Evolutionary conservation across 192 early-diverging fungal species (phyloP), one percentile per base, ranked within the genome.

Genomic region (Coemansia sp.): DNA sequence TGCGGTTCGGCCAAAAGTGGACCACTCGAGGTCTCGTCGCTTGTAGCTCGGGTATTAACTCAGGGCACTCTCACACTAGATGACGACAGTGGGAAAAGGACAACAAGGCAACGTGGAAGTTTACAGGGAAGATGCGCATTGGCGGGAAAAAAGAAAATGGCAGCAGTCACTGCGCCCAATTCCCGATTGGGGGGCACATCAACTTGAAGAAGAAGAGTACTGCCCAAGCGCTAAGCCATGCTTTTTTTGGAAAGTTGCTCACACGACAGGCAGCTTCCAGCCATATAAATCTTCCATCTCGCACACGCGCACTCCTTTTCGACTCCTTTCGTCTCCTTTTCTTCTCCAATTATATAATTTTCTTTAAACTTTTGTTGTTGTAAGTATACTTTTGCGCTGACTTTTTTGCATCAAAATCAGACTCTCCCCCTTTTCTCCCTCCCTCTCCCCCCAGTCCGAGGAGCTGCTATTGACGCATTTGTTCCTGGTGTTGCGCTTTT

Each of bases 21-120:
- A 31, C 31, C 31, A 31, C 31, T 31, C 2, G 31, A 31, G 31
- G 31, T n/a, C n/a, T n/a, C n/a, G n/a, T n/a, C n/a, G n/a, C n/a
- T n/a, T n/a, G n/a, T n/a, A n/a, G n/a, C n/a, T n/a, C n/a, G n/a
- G n/a, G n/a, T n/a, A n/a, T n/a, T n/a, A n/a, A n/a, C n/a, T n/a
- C n/a, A n/a, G n/a, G 31, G 31, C 31, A 31, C 31, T 31, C 31
- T 31, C 31, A 31, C 31, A 4, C 31, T 31, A 31, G 31, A 31
- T 31, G 31, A 31, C 31, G 31, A 31, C 31, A 28, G 4, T 16
- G 52, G 28, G 23, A 26, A 5, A 1, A 3, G 41, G n/a, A 55
- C 28, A 11, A 28, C 2, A 55, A 16, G 2, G 60, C 60, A 14
- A 64, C 63, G 63, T 64, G 63, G 63, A 53, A 14, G 62, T 64